Base-by-base conservation (phyloP, 2,329 filamentous ascomycete genomes). In the Colletotrichum musae region DNA sequence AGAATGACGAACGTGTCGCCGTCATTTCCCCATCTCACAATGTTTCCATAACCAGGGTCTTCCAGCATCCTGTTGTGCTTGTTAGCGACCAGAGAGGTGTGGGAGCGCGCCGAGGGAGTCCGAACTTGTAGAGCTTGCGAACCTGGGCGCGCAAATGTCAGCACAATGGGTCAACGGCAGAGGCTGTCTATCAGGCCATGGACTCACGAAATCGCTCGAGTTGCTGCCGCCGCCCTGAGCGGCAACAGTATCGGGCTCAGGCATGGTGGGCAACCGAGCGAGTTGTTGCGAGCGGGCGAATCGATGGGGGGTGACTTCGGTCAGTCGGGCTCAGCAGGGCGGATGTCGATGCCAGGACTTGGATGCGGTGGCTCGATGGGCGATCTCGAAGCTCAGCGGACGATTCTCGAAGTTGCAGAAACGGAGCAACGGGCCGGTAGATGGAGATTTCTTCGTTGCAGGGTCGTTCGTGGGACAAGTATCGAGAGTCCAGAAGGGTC, bases 41-140 rank as follows among this genome's bases (percentile, higher is more conserved):
- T 95, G 70, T 93, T 92, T 75, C 95, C 91, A 80, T 99, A 97
- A 61, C 94, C 92, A 43, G 95, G 95, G 77, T 97, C 97, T 82
- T 98, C 95, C 76, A 99, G 86, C 96, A 99, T 99, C 80, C 94
- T 97, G 78, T 70, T 62, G 70, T 70, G 74, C 68, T 72, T 60
- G 72, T 80, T 68, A 81, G 81, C 74, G 74, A 75, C 72, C 77
- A 60, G 41, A 56, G 18, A 50, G 47, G 64, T 60, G 36, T 47
- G 48, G 58, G 70, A 43, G 7, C 26, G 32, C 58, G 28, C 64
- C 50, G 52, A 62, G 56, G 73, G 61, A 69, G 66, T 72, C 82
- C 88, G 83, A 91, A 98, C 95, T 97, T 97, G 88, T 98, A 98
- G 73, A 98, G 86, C 84, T 98, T 98, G 86, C 95, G 94, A 84